phyloP scores from a whole-genome alignment of 2,329 filamentous ascomycete species.

The Colletotrichum sp. region DNA sequence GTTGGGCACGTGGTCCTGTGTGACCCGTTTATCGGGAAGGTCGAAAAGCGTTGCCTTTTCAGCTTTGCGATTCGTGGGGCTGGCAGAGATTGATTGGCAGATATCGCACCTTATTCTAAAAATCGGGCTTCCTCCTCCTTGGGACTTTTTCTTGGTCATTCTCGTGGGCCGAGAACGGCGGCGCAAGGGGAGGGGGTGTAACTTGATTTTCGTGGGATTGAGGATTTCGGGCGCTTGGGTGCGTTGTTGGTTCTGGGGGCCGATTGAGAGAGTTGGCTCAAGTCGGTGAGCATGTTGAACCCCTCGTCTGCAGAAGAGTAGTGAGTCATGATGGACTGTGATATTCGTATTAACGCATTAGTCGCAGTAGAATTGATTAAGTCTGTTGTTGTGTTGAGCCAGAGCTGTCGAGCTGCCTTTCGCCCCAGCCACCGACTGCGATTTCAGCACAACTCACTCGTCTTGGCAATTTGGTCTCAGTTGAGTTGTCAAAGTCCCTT shows the following conservation, averaged over 20 bases:
- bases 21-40: background rate
- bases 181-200: background rate
- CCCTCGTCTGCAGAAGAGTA: background rate
- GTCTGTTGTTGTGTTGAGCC: background rate
- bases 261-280: background rate
- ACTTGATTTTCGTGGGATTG: background rate
- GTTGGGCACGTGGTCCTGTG: conserved; percentile 13
- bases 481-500: background rate
- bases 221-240: background rate
- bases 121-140: background rate
- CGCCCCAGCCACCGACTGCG: background rate
- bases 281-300: conserved; percentile 3
- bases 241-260: background rate
- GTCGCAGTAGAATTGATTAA: background rate
- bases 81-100: background rate
- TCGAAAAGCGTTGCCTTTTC: background rate
- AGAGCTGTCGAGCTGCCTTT: background rate
- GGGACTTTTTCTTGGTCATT: background rate
- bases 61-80: background rate
- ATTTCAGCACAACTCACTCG: background rate
- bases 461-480: background rate
- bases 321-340: background rate
- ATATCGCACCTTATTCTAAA: background rate
- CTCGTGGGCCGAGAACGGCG: background rate
- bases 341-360: background rate